Evolutionary conservation across 805 yeast species (phyloP).

Genomic region (Zygosaccharomyces lentus): DNA sequence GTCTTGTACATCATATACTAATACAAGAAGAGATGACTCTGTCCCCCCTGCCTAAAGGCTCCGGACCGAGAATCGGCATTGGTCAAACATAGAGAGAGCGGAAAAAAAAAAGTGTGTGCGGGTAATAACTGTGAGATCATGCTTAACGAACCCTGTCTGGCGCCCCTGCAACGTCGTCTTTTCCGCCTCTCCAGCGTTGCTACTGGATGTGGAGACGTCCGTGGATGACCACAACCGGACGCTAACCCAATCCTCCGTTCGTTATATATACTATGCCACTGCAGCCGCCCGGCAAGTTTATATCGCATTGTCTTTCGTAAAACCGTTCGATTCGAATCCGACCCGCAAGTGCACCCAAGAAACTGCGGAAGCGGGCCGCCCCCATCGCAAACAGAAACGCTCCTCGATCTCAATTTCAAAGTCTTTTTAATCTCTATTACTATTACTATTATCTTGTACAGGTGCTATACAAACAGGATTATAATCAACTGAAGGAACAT

Average conservation of each 20-base stretch:
- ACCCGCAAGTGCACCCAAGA: neutral
- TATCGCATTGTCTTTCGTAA: neutral
- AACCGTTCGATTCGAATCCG: neutral
- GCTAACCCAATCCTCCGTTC: too few relatives aligned
- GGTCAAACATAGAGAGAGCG: neutral
- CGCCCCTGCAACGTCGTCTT: too few relatives aligned
- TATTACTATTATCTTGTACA: neutral
- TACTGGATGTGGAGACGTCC: too few relatives aligned
- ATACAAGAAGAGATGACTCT: neutral
- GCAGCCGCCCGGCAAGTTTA: neutral
- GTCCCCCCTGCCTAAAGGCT: neutral
- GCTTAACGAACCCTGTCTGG: too few relatives aligned
- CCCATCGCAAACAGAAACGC: too few relatives aligned
- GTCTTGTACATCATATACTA: neutral
- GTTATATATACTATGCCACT: neutral
- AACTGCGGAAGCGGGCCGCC: neutral
- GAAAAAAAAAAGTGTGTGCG: neutral
- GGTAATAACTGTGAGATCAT: neutral
- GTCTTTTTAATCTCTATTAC: neutral
- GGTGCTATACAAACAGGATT: neutral
- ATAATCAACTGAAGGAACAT: conserved; percentile 1
- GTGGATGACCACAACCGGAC: too few relatives aligned
- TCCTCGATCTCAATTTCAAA: too few relatives aligned
- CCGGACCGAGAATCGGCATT: conserved; percentile 8
- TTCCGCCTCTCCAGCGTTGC: too few relatives aligned